Conservation (phyloP, 768 basidiomycete genomes). For the Mycena vulgaris region DNA sequence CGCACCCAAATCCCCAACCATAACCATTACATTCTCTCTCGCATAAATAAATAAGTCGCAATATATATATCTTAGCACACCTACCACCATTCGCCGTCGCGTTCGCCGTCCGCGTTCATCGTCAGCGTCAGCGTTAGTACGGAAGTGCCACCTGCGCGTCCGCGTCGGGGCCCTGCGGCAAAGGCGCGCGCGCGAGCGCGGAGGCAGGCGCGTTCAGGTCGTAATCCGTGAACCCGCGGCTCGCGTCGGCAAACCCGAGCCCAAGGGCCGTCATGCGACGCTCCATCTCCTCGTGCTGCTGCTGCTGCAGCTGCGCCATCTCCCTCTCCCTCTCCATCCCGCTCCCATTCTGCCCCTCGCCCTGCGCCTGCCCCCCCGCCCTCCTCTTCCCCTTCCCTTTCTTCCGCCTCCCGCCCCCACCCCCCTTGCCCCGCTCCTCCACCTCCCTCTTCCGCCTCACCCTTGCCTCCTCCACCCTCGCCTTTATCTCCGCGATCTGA, state of each 20-base stretch:
- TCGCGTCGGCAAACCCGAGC: too few relatives aligned
- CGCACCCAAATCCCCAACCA: too few relatives aligned
- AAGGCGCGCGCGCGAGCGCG: too few relatives aligned
- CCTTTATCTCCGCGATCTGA: background rate
- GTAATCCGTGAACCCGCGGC: constrained; percentile 52
- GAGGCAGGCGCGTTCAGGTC: constrained; percentile 53
- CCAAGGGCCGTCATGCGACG: too few relatives aligned
- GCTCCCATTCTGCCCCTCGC: background rate
- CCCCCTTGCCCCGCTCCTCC: background rate
- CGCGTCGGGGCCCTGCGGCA: too few relatives aligned
- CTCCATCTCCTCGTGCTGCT: constrained; percentile 5
- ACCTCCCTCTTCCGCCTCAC: constrained; percentile 22
- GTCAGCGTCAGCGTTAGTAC: too few relatives aligned
- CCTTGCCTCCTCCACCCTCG: constrained; percentile 39
- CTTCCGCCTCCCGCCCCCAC: background rate
- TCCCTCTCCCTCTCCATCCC: background rate
- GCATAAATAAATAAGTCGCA: too few relatives aligned
- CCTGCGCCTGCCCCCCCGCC: constrained; percentile 8
- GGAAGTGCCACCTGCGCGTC: constrained; percentile 59
- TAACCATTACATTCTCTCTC: too few relatives aligned
- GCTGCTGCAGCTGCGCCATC: too few relatives aligned
- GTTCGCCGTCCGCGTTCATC: too few relatives aligned
- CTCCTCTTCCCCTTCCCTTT: constrained; percentile 5
- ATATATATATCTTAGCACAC: too few relatives aligned
- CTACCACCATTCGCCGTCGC: too few relatives aligned